Percentiles rank a stretch among this genome's conserved stretches.
phyloP scores from a whole-genome alignment of 805 yeast genomes.

The Dipodascus geniculatus region DNA sequence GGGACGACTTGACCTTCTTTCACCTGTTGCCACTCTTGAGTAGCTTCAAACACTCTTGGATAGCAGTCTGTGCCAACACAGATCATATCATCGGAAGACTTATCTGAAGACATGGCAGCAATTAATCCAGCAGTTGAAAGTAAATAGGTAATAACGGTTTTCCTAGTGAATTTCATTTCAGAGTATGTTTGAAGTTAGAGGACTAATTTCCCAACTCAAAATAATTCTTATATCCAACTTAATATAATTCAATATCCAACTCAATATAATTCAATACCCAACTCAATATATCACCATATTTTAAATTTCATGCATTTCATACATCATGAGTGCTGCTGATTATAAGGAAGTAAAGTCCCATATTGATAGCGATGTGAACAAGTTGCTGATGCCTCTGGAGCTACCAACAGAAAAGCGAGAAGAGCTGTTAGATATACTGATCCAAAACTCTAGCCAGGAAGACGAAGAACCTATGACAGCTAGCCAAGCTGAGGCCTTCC shows the following conservation, averaged over 20 bases:
- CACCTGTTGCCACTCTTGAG: constrained; percentile 56
- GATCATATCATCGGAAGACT: not conserved
- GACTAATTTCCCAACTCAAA: no score
- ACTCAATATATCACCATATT: not conserved
- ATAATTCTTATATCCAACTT: not conserved
- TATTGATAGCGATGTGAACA: not conserved
- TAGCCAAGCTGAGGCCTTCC: not conserved
- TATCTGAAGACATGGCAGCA: not conserved
- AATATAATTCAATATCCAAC: not conserved
- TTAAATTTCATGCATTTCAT: not conserved
- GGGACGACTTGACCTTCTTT: constrained; percentile 69
- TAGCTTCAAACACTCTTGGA: constrained; percentile 40
- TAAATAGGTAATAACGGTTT: not conserved
- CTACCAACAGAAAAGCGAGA: not conserved
- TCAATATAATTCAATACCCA: not conserved
- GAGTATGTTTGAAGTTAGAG: no score
- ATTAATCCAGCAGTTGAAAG: not conserved
- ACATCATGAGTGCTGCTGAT: not conserved
- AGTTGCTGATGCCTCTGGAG: not conserved
- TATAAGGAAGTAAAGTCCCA: not conserved
- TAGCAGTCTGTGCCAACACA: constrained; percentile 3
- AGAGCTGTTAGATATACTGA: not conserved
- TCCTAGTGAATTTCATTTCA: not conserved
- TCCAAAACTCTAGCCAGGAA: not conserved
- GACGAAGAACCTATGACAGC: not conserved